phyloP scores from a whole-genome alignment of 1,284 basidiomycete genomes.

The Leccinum subspadiceum region DNA sequence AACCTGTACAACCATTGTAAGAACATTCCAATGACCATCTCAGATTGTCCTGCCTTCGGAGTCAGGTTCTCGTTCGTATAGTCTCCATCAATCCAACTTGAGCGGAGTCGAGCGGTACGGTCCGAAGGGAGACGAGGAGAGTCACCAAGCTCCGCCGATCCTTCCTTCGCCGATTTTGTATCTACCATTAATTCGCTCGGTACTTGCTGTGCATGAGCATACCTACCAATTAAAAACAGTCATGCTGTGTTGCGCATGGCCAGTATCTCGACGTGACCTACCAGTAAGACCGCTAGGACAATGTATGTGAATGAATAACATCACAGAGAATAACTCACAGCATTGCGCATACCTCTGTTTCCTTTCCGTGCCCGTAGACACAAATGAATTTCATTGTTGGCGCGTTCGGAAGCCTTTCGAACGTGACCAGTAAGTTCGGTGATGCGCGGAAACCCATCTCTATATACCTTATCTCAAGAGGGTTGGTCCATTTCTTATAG shows the following conservation, averaged over 20 bases:
- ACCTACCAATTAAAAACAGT: constrained; percentile 43
- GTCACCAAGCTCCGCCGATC: constrained; percentile 41
- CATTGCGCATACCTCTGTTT: constrained; percentile 73
- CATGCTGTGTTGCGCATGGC: not conserved
- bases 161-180: constrained; percentile 37
- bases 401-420: constrained; percentile 77
- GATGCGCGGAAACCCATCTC: not conserved
- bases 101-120: constrained; percentile 50
- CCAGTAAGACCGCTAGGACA: constrained; percentile 74
- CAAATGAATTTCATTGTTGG: constrained; percentile 94
- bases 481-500: constrained; percentile 91
- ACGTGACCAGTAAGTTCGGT: not conserved
- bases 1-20: constrained; percentile 40
- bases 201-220: constrained; percentile 69
- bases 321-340: not conserved
- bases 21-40: not conserved
- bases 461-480: constrained; percentile 78
- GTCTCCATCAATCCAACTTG: constrained; percentile 82
- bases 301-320: constrained; percentile 1
- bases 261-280: constrained; percentile 25
- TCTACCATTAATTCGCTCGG: constrained; percentile 61
- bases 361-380: constrained; percentile 94
- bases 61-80: constrained; percentile 63
- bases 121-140: constrained; percentile 51
- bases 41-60: constrained; percentile 52